A percentile compares a stretch with the other conserved stretches of the same genome.
These are phyloP conservation scores for Cladobotryum protrusum DNA, from an alignment of 2,329 filamentous ascomycete species.

Conservation along the genomic window DNA sequence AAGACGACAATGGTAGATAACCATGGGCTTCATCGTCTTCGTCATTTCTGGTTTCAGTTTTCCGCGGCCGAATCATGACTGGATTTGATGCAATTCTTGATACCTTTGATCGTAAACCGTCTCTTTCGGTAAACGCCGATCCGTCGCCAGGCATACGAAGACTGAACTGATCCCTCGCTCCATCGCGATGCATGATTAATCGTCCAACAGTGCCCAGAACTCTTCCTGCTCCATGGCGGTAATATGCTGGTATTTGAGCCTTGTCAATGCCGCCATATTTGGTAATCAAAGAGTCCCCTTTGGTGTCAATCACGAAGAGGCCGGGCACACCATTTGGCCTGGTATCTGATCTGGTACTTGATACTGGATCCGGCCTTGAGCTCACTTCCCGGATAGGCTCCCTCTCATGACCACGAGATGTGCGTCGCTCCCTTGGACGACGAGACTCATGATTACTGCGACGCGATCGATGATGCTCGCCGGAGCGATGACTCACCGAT, in stretches of 20 bases:
- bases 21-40: conserved; percentile 31
- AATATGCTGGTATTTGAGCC: conserved; percentile 65
- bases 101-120: conserved; percentile 40
- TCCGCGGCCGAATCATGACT: conserved; percentile 32
- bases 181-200: conserved; percentile 61
- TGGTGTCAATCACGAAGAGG: conserved; percentile 59
- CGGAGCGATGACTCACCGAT: conserved; percentile 4
- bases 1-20: conserved; percentile 40
- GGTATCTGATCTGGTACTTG: not conserved
- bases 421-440: conserved; percentile 13
- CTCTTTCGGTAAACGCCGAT: conserved; percentile 33
- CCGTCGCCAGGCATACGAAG: conserved; percentile 40
- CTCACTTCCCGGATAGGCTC: not conserved
- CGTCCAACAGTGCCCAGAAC: conserved; percentile 60
- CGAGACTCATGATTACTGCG: conserved; percentile 14
- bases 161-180: conserved; percentile 50
- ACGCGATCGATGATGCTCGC: conserved; percentile 12
- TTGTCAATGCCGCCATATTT: conserved; percentile 69
- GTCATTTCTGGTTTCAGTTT: conserved; percentile 16
- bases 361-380: not conserved
- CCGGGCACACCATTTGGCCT: conserved; percentile 16
- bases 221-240: conserved; percentile 59
- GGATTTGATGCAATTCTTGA: conserved; percentile 32
- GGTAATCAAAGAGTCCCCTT: conserved; percentile 70
- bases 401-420: conserved; percentile 5